These are phyloP conservation scores for Candida gigantensis DNA, from an alignment of 1,139 yeast genomes.

Conservation along the genomic window DNA sequence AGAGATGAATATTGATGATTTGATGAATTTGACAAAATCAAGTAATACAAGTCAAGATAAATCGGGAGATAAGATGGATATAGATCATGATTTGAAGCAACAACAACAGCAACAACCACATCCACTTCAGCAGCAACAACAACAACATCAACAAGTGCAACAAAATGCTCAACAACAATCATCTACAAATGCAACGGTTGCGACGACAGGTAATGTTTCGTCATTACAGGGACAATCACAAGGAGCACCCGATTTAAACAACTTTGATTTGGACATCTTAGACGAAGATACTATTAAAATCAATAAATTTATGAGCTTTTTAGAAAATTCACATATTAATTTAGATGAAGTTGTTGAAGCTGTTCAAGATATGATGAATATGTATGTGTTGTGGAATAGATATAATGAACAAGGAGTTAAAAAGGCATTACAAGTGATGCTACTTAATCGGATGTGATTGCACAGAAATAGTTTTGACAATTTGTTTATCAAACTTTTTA, in stretches of 20 bases:
- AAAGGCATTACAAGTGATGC: slow-evolving; percentile 44
- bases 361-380: slow-evolving; percentile 75
- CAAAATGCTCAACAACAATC: too few relatives aligned
- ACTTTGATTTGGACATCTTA: slow-evolving; percentile 21
- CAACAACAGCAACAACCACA: slow-evolving; percentile 4
- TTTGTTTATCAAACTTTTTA: too few relatives aligned
- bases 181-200: too few relatives aligned
- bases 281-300: slow-evolving; percentile 48
- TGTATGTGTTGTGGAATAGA: slow-evolving; percentile 82
- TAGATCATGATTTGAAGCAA: slow-evolving; percentile 1
- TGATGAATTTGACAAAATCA: slow-evolving; percentile 30
- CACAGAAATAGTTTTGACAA: background rate
- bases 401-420: slow-evolving; percentile 64
- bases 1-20: slow-evolving; percentile 41
- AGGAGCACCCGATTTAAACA: slow-evolving; percentile 6
- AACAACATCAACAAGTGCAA: slow-evolving; percentile 1
- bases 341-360: slow-evolving; percentile 76
- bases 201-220: too few relatives aligned
- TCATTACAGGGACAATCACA: too few relatives aligned
- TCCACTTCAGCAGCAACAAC: slow-evolving; percentile 6
- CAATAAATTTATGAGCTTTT: slow-evolving; percentile 59
- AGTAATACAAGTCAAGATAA: slow-evolving; percentile 6
- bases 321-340: slow-evolving; percentile 76
- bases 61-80: slow-evolving; percentile 4
- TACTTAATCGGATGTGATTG: slow-evolving; percentile 28